Evolutionary conservation across 352 stramenopile species (phyloP).

Genomic region (Thraustochytrium striatum): DNA sequence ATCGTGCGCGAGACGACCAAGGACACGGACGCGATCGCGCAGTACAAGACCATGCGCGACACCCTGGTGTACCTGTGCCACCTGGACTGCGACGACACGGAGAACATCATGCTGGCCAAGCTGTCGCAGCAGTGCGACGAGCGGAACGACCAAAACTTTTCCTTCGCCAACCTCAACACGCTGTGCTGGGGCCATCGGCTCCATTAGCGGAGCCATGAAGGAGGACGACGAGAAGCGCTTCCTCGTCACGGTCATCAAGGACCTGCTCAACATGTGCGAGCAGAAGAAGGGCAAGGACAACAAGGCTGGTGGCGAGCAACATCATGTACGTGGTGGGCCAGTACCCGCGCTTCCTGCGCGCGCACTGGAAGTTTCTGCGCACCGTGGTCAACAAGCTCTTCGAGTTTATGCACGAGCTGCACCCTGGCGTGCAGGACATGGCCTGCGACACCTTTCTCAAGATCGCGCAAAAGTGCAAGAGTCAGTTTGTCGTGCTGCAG

Average conservation of each 20-base stretch:
- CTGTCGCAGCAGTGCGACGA: constrained; percentile 76
- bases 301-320: constrained; percentile 98
- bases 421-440: constrained; percentile 99
- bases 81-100: constrained; percentile 97
- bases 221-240: constrained; percentile 99
- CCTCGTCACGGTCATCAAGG: constrained; percentile 99
- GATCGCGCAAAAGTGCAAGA: constrained; percentile 94
- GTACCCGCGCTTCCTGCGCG: constrained; percentile 97
- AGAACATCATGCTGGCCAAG: constrained; percentile 98
- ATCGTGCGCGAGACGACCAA: constrained; percentile 95
- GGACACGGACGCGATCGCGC: constrained; percentile 96
- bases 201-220: constrained; percentile 96
- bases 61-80: constrained; percentile 99
- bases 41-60: constrained; percentile 99
- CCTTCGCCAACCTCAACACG: constrained; percentile 98
- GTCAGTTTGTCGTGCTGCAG: constrained; percentile 95
- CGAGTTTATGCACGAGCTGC: constrained; percentile 99
- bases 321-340: constrained; percentile 99
- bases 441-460: constrained; percentile 99
- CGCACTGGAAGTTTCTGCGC: constrained; percentile 99
- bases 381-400: constrained; percentile 99
- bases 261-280: constrained; percentile 93
- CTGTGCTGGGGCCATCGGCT: constrained; percentile 99
- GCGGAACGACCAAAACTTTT: constrained; percentile 32
- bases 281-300: constrained; percentile 99